Evolutionary conservation across 1,284 basidiomycete species (phyloP).

Genomic region (Rugosomyces carneus): DNA sequence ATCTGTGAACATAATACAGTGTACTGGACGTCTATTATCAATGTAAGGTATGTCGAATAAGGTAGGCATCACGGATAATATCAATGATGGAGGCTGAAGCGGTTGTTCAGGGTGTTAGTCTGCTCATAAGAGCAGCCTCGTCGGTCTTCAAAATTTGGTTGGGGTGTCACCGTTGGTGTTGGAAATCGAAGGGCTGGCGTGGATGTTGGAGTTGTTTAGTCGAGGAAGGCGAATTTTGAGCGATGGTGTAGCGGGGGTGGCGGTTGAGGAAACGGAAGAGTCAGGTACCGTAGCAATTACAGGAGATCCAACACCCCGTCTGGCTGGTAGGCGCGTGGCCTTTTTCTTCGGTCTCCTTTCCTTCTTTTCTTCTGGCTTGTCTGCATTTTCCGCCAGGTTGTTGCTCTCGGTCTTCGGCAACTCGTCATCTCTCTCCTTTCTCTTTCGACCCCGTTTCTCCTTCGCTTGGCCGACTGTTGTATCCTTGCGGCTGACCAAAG

Average conservation of each 20-base stretch:
- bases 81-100: background rate
- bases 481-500: conserved; percentile 21
- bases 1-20: background rate
- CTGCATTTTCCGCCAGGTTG: conserved; percentile 11
- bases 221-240: conserved; percentile 56
- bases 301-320: conserved; percentile 18
- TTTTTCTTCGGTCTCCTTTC: conserved; percentile 26
- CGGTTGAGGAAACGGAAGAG: conserved; percentile 20
- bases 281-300: conserved; percentile 15
- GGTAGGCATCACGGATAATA: conserved; percentile 3
- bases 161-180: conserved; percentile 19
- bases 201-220: conserved; percentile 26
- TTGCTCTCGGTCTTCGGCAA: conserved; percentile 20
- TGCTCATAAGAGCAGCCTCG: background rate
- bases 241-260: conserved; percentile 35
- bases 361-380: conserved; percentile 24
- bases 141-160: conserved; percentile 13
- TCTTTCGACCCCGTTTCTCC: conserved; percentile 38
- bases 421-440: conserved; percentile 42
- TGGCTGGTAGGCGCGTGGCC: conserved; percentile 25
- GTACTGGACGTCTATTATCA: conserved; percentile 10
- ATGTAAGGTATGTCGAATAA: conserved; percentile 13
- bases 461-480: conserved; percentile 22
- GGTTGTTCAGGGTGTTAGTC: background rate
- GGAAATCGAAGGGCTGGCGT: conserved; percentile 16